Conservation (phyloP, 306 rosid species). For the Phaseolus lunatus region DNA sequence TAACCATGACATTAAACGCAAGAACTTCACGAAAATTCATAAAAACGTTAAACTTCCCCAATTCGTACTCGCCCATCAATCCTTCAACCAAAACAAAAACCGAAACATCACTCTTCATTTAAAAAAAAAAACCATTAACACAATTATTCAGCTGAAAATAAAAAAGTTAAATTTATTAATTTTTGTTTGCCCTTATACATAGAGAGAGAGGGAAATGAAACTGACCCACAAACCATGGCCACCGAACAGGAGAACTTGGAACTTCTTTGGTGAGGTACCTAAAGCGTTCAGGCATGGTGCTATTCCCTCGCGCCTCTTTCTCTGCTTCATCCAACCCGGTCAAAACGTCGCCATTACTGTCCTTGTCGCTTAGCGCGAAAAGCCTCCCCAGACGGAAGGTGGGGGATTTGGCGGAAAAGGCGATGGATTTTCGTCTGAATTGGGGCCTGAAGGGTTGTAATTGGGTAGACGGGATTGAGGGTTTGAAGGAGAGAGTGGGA, state of each 20-base stretch:
- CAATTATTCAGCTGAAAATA: neutral
- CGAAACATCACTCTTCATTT: neutral
- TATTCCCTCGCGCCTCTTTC: constrained; percentile 57
- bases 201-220: constrained; percentile 17
- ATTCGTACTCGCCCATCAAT: neutral
- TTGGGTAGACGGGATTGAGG: constrained; percentile 46
- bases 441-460: constrained; percentile 40
- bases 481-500: constrained; percentile 52
- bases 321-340: constrained; percentile 59
- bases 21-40: neutral
- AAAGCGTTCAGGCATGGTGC: constrained; percentile 90
- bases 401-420: constrained; percentile 44
- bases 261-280: constrained; percentile 72
- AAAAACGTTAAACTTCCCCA: neutral
- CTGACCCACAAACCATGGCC: constrained; percentile 87
- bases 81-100: neutral
- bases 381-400: constrained; percentile 49
- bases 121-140: neutral
- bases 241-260: constrained; percentile 71
- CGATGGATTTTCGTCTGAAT: constrained; percentile 34
- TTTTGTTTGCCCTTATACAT: neutral
- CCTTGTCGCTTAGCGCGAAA: constrained; percentile 41
- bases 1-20: constrained; percentile 5
- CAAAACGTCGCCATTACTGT: constrained; percentile 27
- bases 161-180: neutral